Evolutionary conservation across 2,329 filamentous ascomycete genomes (phyloP), one percentile per base, ranked within the genome.

Genomic region (Cordyceps pruinosa): DNA sequence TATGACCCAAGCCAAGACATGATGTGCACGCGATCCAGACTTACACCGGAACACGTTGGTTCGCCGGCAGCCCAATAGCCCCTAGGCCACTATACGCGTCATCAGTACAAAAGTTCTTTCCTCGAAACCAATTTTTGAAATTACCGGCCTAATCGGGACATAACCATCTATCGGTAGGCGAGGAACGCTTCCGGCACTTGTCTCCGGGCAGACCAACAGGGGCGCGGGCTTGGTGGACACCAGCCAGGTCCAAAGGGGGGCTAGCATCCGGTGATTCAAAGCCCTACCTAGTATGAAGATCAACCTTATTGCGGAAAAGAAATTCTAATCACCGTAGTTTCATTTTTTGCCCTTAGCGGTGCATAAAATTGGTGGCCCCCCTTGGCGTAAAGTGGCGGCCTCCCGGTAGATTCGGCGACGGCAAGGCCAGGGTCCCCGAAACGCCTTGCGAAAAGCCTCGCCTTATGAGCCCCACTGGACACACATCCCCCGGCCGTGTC

Each of bases 361-460:
- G 30, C 19, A 23, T 34, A 35, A 15, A n/a, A 34, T 35, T 49
- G 13, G 21, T 30, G 26, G 10, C 28, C 21, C 28, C 28, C 42
- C 42, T 15, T 15, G 39, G 39, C 10, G 4, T 41, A 15, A 53
- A n/a, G 51, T 17, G 51, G 51, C 41, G 42, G 51, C 51, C 51
- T 55, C 51, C 32, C 25, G 30, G 30, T 47, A 47, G 23, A 46
- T 35, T 37, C 41, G 41, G 39, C 30, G 37, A 21, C 34, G 28
- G 35, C 49, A 52, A 41, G 49, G 41, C 19, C 32, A 45, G 51
- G 28, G 30, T 17, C 21, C 25, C 44, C 34, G 52, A 55, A 55
- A 55, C 32, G 52, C 52, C 52, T 48, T 55, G 52, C 52, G 52
- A 55, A 55, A 55, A 48, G 52, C 52, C 52, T 55, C 39, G 34